phyloP scores from a whole-genome alignment of 1,284 basidiomycete genomes.

The Cutaneotrichosporon arboriforme region DNA sequence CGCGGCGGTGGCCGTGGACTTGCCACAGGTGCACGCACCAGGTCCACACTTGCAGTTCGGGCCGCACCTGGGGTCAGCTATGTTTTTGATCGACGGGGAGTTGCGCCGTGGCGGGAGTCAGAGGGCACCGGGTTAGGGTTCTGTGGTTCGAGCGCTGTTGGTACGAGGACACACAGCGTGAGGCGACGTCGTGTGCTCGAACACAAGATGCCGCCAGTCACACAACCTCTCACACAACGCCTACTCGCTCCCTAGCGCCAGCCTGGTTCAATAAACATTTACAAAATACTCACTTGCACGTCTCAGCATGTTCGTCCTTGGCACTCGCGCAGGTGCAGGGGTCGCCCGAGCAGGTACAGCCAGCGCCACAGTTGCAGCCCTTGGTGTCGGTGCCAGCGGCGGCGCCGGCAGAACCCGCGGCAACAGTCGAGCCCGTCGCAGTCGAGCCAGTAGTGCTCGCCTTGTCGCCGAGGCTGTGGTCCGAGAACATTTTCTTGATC shows the following conservation, averaged over 20 bases:
- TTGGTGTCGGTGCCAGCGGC: not conserved
- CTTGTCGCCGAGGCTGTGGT: not conserved
- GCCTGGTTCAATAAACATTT: too few species aligned
- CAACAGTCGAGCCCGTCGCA: not conserved
- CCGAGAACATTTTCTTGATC: conserved; percentile 3
- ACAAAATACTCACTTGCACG: not conserved
- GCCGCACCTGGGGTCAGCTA: conserved; percentile 2
- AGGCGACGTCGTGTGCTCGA: not conserved
- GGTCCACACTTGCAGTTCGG: conserved; percentile 1
- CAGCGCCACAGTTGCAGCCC: not conserved
- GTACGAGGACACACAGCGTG: too few species aligned
- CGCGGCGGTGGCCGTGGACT: not conserved
- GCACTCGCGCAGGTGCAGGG: not conserved
- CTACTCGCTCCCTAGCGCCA: too few species aligned
- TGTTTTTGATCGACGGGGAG: too few species aligned
- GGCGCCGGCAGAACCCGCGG: not conserved
- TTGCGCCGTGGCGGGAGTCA: too few species aligned
- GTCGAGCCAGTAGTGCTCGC: not conserved
- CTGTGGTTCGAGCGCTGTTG: too few species aligned
- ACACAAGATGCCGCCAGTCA: too few species aligned
- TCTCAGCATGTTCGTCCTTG: not conserved
- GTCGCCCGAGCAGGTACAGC: not conserved
- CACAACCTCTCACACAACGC: too few species aligned
- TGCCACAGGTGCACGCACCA: not conserved
- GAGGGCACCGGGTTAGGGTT: too few species aligned